Base-by-base conservation (phyloP, 345 rosid genomes). In the Geranium brycei region DNA sequence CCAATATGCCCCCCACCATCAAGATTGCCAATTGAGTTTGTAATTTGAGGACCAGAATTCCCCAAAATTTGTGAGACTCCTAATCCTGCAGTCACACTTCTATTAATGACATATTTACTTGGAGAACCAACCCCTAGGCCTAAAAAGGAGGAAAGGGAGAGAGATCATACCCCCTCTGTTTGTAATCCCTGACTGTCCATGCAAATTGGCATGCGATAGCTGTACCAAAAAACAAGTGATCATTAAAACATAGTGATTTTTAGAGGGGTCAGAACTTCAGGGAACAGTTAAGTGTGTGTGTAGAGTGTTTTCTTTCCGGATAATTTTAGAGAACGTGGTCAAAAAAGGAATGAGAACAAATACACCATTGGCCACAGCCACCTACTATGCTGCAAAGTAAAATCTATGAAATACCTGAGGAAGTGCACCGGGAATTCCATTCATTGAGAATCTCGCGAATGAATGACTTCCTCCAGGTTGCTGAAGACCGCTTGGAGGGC, bases 1-100 rank as follows among this genome's bases (percentile, higher is more conserved):
- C 59, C 59, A 57, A 57, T 57, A 15, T 16, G 18, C 7, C 59
- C 59, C 59, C 59, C 59, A 57, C 59, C 59, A 57, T 16, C 59
- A 57, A 57, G 59, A 15, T 57, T 57, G 10, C 59, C 59, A 57
- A 57, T 16, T n/a, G 59, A 57, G 59, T 57, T 57, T 57, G 59
- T 17, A 57, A 57, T 57, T 57, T 57, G 59, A 57, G 59, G 59
- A 57, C 59, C 59, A 16, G 59, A 57, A 57, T 17, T 57, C 59
- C 18, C 59, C 19, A 57, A 57, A 57, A 17, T 16, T 57, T 16
- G 59, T 57, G 59, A 17, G 18, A 57, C 59, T 57, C 59, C 59
- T 16, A 57, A 57, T 57, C 53, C 53, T 16, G 19, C 18, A 57
- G 17, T 57, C 18, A 57, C 17, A 57, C 59, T 17, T 4, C 59